Base-by-base conservation (phyloP, 176 grass and related monocot genomes). In the Eragrostis nindensis region DNA sequence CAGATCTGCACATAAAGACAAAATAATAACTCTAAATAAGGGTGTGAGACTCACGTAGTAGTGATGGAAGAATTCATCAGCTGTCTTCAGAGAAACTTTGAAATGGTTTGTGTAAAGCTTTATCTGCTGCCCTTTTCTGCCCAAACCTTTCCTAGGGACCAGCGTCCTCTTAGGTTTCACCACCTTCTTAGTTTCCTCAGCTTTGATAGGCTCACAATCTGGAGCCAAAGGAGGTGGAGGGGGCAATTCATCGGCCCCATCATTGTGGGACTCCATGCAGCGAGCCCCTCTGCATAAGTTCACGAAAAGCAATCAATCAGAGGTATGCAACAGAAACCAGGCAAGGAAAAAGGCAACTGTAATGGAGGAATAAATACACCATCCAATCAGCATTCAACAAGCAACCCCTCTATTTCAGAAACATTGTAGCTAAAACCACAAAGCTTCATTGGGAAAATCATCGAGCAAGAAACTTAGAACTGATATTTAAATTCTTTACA, bases 81-180 rank as follows among this genome's bases (percentile, higher is more conserved):
- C 68, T 0, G 71, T 71, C 66, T 64, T 77, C 8, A 97, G 53
- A 22, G 84, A 83, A n/a, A 97, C 94, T 46, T 82, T 79, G 71
- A 87, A 97, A 56, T 97, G 94, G 62, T 97, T 97, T 11, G 94
- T 83, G 0, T 81, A 11, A 8, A 97, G 78, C 7, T 50, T 52
- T 22, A 94, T 89, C 2, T 2, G 53, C 10, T 94, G 82, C 11
- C 94, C 94, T n/a, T 46, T 85, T 45, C 29, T 87, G 6, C 84
- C 94, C 30, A 80, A 46, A 11, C 89, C 94, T 42, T 89, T 87
- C 8, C 94, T 86, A 9, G 80, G 5, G 5, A 88, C 74, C 38
- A 83, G 67, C 11, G 56, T 25, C 84, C 86, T 88, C 78, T 85
- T 91, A 22, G 81, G 78, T 65, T 93, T 98, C 5, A 39, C 4